Evolutionary conservation across 2,329 filamentous ascomycete species (phyloP), one percentile per base, ranked within the genome.

Genomic region (Colletotrichum caudatum): DNA sequence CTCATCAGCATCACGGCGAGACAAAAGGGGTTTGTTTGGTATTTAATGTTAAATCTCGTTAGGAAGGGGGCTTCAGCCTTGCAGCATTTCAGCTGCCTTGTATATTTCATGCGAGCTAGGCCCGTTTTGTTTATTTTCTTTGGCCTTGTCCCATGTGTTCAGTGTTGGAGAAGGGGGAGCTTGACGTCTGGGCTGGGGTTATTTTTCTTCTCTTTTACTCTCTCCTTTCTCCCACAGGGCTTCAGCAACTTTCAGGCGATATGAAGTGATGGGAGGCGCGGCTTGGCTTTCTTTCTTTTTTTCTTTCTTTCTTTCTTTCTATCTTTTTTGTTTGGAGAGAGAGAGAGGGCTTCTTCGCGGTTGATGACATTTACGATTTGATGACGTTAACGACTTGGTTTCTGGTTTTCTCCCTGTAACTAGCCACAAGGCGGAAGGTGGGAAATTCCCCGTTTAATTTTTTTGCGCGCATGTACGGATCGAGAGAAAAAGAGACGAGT

Each of bases 1-100:
- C 39, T 56, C 46, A 48, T 60, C 53, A 54, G 69, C 65, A 54
- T 69, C 59, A 60, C 20, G 56, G 29, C 29, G 46, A 53, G n/a
- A 46, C 50, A 68, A 68, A 71, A 62, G 8, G 44, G 64, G 44
- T 48, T 48, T 48, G 50, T 26, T 53, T 29, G 56, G 33, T 48
- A 39, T 51, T 57, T 50, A 51, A 51, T 67, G 51, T 53, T 57
- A 57, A 67, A 46, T 62, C 50, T 57, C 48, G 23, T 26, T 23
- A 11, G 37, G 48, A 50, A 70, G 48, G 48, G 48, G 29, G n/a
- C n/a, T 57, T 66, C 48, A 33, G 26, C 53, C 11, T 51, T 33
- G 57, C 46, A 50, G 63, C 56, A 61, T 70, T 61, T 60, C 41
- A 54, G 48, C 56, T 23, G 41, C 29, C 23, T 58, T 46, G 9